Evolutionary conservation across 192 early-diverging fungal species (phyloP).

Genomic region (Pilobolus umbonatus): DNA sequence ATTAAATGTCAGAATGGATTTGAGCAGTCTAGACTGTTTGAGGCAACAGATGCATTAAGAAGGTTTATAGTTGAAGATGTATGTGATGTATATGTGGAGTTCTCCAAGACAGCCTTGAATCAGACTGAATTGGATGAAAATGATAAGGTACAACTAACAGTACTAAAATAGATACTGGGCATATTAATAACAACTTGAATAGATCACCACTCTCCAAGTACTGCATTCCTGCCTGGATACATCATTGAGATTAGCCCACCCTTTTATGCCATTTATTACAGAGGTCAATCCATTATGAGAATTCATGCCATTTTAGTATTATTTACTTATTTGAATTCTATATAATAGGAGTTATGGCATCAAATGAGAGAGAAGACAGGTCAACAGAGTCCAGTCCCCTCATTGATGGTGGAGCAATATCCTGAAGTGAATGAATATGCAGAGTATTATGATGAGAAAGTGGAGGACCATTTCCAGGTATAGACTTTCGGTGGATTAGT

Average conservation of each 20-base stretch:
- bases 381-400: conserved; percentile 12
- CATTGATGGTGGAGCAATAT: conserved; percentile 46
- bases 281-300: conserved; percentile 57
- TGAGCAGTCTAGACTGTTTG: conserved; percentile 64
- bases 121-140: conserved; percentile 42
- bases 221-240: conserved; percentile 71
- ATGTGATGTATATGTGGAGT: conserved; percentile 94
- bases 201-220: conserved; percentile 39
- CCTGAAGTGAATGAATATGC: conserved; percentile 33
- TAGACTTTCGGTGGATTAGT: neutral
- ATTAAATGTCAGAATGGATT: conserved; percentile 61
- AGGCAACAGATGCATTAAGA: conserved; percentile 74
- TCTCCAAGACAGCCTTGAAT: conserved; percentile 77
- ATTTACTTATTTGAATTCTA: neutral
- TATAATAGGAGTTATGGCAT: conserved; percentile 54
- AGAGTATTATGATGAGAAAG: conserved; percentile 31
- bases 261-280: conserved; percentile 97
- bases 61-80: conserved; percentile 88
- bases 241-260: conserved; percentile 81
- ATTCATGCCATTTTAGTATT: neutral
- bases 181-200: neutral
- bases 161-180: neutral
- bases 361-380: conserved; percentile 22
- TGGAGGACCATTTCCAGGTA: conserved; percentile 50
- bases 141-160: conserved; percentile 40